Evolutionary conservation across 2,329 filamentous ascomycete genomes (phyloP), one percentile per base, ranked within the genome.

Genomic region (Trichoderma semiorbis): DNA sequence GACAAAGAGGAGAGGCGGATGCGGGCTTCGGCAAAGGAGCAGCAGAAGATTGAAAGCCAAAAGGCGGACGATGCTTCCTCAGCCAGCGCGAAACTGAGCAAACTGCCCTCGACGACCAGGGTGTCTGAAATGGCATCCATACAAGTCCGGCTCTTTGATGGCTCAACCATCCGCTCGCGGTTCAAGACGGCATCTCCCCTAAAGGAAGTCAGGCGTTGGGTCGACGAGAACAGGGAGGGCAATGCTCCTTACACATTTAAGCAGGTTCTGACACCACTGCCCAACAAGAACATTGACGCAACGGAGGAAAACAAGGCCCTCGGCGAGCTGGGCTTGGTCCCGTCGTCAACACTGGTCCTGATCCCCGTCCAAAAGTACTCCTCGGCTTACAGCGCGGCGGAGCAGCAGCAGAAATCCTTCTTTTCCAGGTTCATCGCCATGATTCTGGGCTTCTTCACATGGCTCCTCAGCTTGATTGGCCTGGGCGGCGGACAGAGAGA

Each of bases 91-190:
- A 79, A 4, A 77, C 81, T 2, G 78, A 81, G 78, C 53, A 80
- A 76, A 75, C 62, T 79, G 16, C 76, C 79, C 0, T 78, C 78
- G 8, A 77, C 76, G 6, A 78, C 74, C 21, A 77, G 72, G 39
- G 39, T 74, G 1, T 78, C 79, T 7, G 78, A 77, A 18, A 79
- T 79, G 75, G 79, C 82, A 1, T 88, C 91, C 21, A 83, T 98
- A 1, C 93, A 96, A 77, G 88, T 97, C 21, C 89, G 95, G 8
- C 85, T 97, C 0, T 92, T 97, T 71, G 94, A 98, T 78, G 95
- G 95, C 11, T 91, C 90, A 12, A 94, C 90, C 2, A 88, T 98
- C 21, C 90, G 94, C 53, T 87, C 86, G 4, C 89, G 88, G 21
- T 97, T 98, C 79, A 84, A 89, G 12, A 88, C 90, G 26, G 83